Conservation (phyloP, 108 stramenopile genomes). For the Chaetoceros muelleri region DNA sequence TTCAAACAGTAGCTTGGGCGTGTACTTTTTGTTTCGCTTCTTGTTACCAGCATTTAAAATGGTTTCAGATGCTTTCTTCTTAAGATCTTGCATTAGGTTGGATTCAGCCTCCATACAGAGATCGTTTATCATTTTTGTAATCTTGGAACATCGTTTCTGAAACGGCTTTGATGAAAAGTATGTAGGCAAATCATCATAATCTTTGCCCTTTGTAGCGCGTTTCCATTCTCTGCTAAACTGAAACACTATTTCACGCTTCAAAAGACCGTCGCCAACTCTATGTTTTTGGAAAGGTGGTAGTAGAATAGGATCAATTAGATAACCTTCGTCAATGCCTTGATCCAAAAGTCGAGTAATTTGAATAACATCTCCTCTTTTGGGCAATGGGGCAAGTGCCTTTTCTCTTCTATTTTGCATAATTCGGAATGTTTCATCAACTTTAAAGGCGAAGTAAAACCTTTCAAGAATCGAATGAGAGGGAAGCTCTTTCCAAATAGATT, state of each 20-base stretch:
- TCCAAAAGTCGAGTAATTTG: background rate
- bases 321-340: background rate
- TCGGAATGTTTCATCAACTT: constrained; percentile 17
- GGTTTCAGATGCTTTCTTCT: constrained; percentile 12
- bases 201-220: background rate
- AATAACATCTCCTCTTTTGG: background rate
- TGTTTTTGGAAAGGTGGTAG: background rate
- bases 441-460: constrained; percentile 43
- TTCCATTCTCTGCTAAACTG: constrained; percentile 2
- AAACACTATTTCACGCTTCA: constrained; percentile 1
- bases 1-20: constrained; percentile 31
- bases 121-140: background rate
- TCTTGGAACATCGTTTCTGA: background rate
- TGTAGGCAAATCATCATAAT: background rate
- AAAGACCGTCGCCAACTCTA: background rate
- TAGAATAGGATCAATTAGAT: constrained; percentile 2
- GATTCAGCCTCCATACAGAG: background rate
- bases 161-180: constrained; percentile 1
- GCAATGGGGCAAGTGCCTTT: background rate
- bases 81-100: constrained; percentile 10
- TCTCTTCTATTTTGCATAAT: background rate
- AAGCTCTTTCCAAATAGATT: constrained; percentile 29
- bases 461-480: constrained; percentile 51
- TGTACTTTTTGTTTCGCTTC: background rate
- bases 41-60: constrained; percentile 4